Evolutionary conservation across 257 asterid genomes (phyloP).

Genomic region (Galeopsis tetrahit): DNA sequence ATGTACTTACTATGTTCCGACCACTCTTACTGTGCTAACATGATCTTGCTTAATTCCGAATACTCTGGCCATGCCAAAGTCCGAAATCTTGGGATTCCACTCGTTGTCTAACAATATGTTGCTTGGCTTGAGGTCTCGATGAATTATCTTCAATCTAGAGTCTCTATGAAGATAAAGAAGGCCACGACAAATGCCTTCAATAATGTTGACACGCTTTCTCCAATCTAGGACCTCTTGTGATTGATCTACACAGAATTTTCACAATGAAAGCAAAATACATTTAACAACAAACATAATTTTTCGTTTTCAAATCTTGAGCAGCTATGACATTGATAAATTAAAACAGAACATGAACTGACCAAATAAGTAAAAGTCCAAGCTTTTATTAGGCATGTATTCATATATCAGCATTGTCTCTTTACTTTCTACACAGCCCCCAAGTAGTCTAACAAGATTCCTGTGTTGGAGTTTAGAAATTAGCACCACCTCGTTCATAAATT

Average conservation of each 20-base stretch:
- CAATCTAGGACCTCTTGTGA: constrained; percentile 48
- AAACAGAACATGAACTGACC: constrained; percentile 33
- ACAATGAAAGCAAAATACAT: background rate
- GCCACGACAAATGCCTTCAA: constrained; percentile 68
- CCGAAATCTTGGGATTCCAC: constrained; percentile 64
- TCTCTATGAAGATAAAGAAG: constrained; percentile 72
- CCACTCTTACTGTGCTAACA: constrained; percentile 56
- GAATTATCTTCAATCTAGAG: constrained; percentile 65
- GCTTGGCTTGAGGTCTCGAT: constrained; percentile 65
- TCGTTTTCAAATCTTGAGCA: too few species aligned
- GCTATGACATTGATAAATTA: background rate
- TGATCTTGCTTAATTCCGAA: constrained; percentile 56
- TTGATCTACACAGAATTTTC: constrained; percentile 26
- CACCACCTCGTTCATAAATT: constrained; percentile 51
- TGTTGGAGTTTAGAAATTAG: constrained; percentile 55
- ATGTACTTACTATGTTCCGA: constrained; percentile 63
- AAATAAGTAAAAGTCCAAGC: constrained; percentile 48
- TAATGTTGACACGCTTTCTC: constrained; percentile 49
- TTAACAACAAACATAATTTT: background rate
- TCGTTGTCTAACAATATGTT: constrained; percentile 58
- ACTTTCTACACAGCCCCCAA: constrained; percentile 49
- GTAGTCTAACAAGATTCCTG: constrained; percentile 47
- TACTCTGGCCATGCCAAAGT: constrained; percentile 67
- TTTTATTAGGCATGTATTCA: constrained; percentile 47
- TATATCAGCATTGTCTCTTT: constrained; percentile 49